phyloP scores from a whole-genome alignment of 1,284 basidiomycete species.

The Sphagnurus paluster region DNA sequence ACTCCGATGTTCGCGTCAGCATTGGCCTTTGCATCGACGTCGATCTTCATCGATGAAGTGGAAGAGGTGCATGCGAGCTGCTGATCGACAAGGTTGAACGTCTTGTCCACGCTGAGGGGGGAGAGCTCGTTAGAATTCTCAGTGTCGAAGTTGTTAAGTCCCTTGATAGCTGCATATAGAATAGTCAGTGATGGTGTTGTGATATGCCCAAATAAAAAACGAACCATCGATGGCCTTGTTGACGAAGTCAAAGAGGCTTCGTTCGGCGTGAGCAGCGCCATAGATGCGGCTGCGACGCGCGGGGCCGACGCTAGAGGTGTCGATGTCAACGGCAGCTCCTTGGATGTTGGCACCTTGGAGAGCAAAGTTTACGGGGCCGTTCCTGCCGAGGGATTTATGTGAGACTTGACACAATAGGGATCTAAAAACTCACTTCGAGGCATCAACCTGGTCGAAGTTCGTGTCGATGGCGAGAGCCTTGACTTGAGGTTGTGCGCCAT shows the following conservation, averaged over 20 bases:
- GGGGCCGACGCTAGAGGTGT: background rate
- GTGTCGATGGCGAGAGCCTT: constrained; percentile 42
- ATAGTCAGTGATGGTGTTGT: no score
- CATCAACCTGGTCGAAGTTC: constrained; percentile 37
- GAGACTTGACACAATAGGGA: background rate
- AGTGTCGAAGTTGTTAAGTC: constrained; percentile 26
- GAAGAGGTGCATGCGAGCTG: constrained; percentile 33
- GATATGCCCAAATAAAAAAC: no score
- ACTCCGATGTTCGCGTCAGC: constrained; percentile 40
- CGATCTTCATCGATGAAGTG: constrained; percentile 34
- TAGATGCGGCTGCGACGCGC: no score
- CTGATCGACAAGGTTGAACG: constrained; percentile 39
- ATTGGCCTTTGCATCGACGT: constrained; percentile 37
- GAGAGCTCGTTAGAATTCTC: constrained; percentile 15
- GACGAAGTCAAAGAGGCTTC: background rate
- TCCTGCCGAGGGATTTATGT: constrained; percentile 15
- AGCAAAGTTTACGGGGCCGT: constrained; percentile 12
- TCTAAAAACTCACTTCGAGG: constrained; percentile 23
- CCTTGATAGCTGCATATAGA: background rate
- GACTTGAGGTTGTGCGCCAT: constrained; percentile 35
- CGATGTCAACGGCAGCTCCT: constrained; percentile 8
- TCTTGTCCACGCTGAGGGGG: constrained; percentile 2
- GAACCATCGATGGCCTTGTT: no score
- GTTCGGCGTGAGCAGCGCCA: no score
- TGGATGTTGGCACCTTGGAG: constrained; percentile 9